Conservation (phyloP, 164 flowering plant species). For the Euptelea pleiosperma region DNA sequence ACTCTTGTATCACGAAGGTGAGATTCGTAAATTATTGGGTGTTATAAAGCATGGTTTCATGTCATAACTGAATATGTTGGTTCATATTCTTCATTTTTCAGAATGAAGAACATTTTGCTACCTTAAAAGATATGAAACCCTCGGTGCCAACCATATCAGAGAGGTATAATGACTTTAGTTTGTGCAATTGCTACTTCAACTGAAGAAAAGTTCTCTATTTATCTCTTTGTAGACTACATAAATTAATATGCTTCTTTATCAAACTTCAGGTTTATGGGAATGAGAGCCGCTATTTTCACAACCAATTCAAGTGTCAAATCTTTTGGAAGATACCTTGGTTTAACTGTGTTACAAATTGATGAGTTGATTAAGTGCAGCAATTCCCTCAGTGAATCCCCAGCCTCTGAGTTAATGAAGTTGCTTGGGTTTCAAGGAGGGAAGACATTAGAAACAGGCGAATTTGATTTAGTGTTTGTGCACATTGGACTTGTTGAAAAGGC, state of each 20-base stretch:
- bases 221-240: neutral
- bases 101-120: constrained; percentile 18
- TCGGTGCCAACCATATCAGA: constrained; percentile 36
- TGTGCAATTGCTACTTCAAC: neutral
- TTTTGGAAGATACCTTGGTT: constrained; percentile 56
- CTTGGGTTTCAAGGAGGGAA: constrained; percentile 80
- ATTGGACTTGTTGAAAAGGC: constrained; percentile 39
- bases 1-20: constrained; percentile 35
- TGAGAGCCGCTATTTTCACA: constrained; percentile 76
- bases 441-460: constrained; percentile 39
- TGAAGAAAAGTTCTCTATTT: neutral
- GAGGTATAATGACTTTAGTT: constrained; percentile 33
- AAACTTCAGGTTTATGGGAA: constrained; percentile 80
- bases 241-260: neutral
- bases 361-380: constrained; percentile 27
- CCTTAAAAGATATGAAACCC: constrained; percentile 14
- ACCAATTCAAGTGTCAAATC: constrained; percentile 35
- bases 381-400: constrained; percentile 17
- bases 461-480: constrained; percentile 78
- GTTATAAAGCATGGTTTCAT: constrained; percentile 3
- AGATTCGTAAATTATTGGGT: constrained; percentile 10
- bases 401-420: constrained; percentile 49
- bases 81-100: constrained; percentile 18
- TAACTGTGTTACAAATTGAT: constrained; percentile 32
- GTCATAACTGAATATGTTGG: neutral